Evolutionary conservation across 306 rosid species (phyloP).

Genomic region (Rosa persica): DNA sequence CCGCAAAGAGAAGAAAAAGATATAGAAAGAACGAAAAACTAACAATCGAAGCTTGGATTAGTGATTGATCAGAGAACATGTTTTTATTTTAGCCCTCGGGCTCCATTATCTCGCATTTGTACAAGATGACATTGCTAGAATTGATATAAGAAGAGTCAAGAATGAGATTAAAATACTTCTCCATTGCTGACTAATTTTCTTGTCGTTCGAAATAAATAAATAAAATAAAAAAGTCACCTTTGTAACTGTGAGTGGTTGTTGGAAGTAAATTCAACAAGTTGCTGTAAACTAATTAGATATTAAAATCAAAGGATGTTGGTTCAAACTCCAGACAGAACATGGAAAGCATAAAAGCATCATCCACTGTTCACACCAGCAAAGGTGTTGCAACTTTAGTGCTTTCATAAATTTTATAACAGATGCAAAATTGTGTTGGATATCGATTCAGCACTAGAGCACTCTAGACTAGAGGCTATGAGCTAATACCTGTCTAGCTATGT

Average conservation of each 20-base stretch:
- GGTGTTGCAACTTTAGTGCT: background rate
- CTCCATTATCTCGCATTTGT: too few relatives aligned
- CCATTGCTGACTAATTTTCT: background rate
- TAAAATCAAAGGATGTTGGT: background rate
- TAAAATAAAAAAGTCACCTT: background rate
- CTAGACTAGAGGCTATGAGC: background rate
- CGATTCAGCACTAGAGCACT: background rate
- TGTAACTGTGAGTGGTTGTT: background rate
- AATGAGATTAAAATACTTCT: background rate
- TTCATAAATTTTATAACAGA: background rate
- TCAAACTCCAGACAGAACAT: background rate
- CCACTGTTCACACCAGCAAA: background rate
- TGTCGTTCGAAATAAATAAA: background rate
- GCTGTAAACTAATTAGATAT: background rate
- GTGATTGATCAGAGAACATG: too few relatives aligned
- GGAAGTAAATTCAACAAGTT: background rate
- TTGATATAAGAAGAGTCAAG: too few relatives aligned
- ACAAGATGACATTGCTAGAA: too few relatives aligned
- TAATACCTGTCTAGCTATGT: background rate
- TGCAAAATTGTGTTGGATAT: background rate
- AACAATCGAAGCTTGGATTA: too few relatives aligned
- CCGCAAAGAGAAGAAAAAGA: too few relatives aligned
- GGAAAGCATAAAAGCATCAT: background rate
- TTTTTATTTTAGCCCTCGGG: too few relatives aligned
- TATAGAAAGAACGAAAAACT: too few relatives aligned